Base-by-base conservation (phyloP, 495 filamentous ascomycete genomes). In the Daldinia vernicosa region DNA sequence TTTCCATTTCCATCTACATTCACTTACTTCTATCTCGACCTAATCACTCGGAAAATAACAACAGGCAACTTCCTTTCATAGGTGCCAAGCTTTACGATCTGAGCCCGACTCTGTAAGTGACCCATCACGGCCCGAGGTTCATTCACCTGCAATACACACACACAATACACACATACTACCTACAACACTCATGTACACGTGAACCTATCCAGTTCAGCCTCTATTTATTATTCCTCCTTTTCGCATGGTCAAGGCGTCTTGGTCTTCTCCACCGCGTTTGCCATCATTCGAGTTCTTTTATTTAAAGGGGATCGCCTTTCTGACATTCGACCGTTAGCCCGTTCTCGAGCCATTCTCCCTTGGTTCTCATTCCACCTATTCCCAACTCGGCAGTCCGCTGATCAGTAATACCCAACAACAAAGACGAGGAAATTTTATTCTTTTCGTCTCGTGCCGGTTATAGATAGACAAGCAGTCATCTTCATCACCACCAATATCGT, bases 341-440 rank as follows among this genome's bases (percentile, higher is more conserved):
- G 50, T 24, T 63, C 64, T 76, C 74, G 75, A 77, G 67, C 53
- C 79, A 71, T 77, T 75, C 51, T 17, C 27, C 67, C 66, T 73
- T 71, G 71, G 66, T 76, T 60, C 53, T 60, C 35, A 52, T 56
- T 68, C 63, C 67, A 54, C 54, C 59, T 53, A 61, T 79, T 74
- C 75, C 68, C 60, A 60, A 71, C 69, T 76, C 74, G 72, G 72
- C 68, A 74, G 55, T 52, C 58, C 39, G 28, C 66, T 47, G 45
- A 58, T 50, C 52, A 65, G 9, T 30, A 47, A 51, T 32, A 45
- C 69, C 43, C 60, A 40, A 45, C 55, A 53, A 70, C 72, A 70
- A 67, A 59, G 43, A 45, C 60, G 35, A 68, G n/a, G 26, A 62
- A 53, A 52, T 28, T 8, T 30, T 22, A 6, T 17, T 19, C 30